Conservation (phyloP, 2,329 filamentous ascomycete genomes). For the Fusarium verrucosum region DNA sequence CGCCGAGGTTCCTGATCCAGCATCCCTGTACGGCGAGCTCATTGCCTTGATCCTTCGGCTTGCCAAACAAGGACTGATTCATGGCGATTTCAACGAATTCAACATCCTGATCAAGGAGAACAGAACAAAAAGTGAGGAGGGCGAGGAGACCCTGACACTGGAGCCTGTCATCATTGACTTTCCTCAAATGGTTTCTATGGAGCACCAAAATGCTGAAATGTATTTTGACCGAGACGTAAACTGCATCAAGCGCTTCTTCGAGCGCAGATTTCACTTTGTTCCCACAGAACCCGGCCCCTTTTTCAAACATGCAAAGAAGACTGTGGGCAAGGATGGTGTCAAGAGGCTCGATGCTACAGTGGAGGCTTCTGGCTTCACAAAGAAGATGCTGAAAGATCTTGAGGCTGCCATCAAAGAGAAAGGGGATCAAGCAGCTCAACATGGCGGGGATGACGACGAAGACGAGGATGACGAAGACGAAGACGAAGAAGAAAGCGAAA, state of each 20-base stretch:
- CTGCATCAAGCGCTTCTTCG: constrained; percentile 95
- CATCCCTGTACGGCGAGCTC: constrained; percentile 87
- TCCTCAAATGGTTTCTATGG: constrained; percentile 96
- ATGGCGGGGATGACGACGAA: constrained; percentile 47
- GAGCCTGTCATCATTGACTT: constrained; percentile 95
- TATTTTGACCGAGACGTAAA: constrained; percentile 97
- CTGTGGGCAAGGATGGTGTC: constrained; percentile 69
- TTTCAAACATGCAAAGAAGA: constrained; percentile 84
- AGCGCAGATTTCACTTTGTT: constrained; percentile 86
- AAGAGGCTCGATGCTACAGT: constrained; percentile 85
- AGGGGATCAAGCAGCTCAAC: constrained; percentile 58
- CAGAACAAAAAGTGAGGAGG: constrained; percentile 52
- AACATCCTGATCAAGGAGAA: constrained; percentile 94
- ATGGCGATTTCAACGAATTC: constrained; percentile 99
- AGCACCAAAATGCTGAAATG: constrained; percentile 92
- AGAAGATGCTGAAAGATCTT: constrained; percentile 94
- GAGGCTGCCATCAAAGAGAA: constrained; percentile 90
- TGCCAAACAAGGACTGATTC: constrained; percentile 88
- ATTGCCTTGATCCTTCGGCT: constrained; percentile 86
- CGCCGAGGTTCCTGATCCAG: constrained; percentile 81
- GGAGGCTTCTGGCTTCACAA: constrained; percentile 93
- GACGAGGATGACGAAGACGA: constrained; percentile 46
- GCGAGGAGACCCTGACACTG: constrained; percentile 59
- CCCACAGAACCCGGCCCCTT: constrained; percentile 84
- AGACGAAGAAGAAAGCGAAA: constrained; percentile 44